Evolutionary conservation across 1,284 basidiomycete genomes (phyloP).

Genomic region (Amylostereum chailletii): DNA sequence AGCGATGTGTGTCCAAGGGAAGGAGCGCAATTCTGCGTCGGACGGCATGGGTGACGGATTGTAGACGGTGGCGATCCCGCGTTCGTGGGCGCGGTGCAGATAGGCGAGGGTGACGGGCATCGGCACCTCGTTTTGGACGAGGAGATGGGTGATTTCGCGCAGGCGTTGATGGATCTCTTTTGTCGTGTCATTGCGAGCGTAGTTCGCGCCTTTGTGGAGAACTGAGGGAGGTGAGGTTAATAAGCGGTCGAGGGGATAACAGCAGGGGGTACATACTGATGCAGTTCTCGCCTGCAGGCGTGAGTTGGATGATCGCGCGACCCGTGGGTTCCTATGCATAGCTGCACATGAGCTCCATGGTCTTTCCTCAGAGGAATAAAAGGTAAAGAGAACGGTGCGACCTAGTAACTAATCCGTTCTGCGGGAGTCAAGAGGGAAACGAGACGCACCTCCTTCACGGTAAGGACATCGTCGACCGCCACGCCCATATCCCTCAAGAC

Average conservation of each 20-base stretch:
- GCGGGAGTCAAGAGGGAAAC: background rate
- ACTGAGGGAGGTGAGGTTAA: slow-evolving; percentile 24
- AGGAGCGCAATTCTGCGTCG: slow-evolving; percentile 19
- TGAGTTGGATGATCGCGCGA: slow-evolving; percentile 48
- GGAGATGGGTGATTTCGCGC: slow-evolving; percentile 31
- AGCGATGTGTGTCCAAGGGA: slow-evolving; percentile 40
- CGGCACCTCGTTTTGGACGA: slow-evolving; percentile 53
- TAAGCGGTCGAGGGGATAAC: background rate
- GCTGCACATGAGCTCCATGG: slow-evolving; percentile 21
- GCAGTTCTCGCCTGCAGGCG: slow-evolving; percentile 46
- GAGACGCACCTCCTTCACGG: slow-evolving; percentile 22
- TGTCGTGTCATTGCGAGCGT: slow-evolving; percentile 23
- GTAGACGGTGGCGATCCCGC: slow-evolving; percentile 27
- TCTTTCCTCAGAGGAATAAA: slow-evolving; percentile 6
- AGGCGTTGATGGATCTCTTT: slow-evolving; percentile 18
- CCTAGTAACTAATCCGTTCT: background rate
- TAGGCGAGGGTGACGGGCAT: slow-evolving; percentile 29
- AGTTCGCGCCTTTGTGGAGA: slow-evolving; percentile 48
- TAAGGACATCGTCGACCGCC: slow-evolving; percentile 26
- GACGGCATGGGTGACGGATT: slow-evolving; percentile 50
- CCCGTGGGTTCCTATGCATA: slow-evolving; percentile 37
- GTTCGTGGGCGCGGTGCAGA: slow-evolving; percentile 17
- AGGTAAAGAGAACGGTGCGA: background rate
- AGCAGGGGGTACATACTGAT: slow-evolving; percentile 30
- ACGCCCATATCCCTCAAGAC: slow-evolving; percentile 30